Conservation (phyloP, 495 filamentous ascomycete genomes). For the Neohortaea acidophila region DNA sequence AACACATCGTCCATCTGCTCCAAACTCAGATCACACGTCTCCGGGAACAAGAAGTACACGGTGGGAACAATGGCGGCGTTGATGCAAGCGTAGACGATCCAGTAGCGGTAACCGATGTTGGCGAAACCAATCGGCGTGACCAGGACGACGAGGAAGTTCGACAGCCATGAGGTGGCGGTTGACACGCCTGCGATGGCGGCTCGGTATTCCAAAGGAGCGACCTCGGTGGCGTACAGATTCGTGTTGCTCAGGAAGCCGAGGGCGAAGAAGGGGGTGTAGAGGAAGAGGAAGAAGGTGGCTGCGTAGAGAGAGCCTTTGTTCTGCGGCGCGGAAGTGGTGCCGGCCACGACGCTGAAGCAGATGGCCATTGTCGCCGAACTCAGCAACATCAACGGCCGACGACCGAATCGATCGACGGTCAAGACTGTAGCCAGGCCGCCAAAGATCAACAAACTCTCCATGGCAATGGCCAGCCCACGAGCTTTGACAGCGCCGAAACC, state of each 20-base stretch:
- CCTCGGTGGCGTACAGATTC: neutral
- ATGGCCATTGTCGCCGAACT: neutral
- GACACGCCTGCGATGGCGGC: neutral
- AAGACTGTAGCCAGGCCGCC: neutral
- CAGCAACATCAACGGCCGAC: neutral
- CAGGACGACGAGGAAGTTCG: neutral
- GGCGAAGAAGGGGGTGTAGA: neutral
- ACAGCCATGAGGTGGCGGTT: neutral
- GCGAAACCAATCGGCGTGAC: neutral
- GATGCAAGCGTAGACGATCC: neutral
- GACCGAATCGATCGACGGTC: neutral
- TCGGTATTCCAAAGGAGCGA: neutral
- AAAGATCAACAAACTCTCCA: neutral
- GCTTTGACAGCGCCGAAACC: neutral
- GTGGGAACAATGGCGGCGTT: neutral
- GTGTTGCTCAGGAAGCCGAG: neutral
- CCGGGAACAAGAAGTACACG: neutral
- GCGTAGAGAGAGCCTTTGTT: neutral
- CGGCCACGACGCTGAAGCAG: neutral
- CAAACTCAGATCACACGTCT: too few species aligned
- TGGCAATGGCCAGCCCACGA: neutral
- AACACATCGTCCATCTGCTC: too few species aligned
- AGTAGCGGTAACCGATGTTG: neutral
- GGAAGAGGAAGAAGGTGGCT: neutral
- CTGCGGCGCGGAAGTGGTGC: neutral